Evolutionary conservation across 2,329 filamentous ascomycete species (phyloP).

Genomic region (Lasiodiplodia theobromae): DNA sequence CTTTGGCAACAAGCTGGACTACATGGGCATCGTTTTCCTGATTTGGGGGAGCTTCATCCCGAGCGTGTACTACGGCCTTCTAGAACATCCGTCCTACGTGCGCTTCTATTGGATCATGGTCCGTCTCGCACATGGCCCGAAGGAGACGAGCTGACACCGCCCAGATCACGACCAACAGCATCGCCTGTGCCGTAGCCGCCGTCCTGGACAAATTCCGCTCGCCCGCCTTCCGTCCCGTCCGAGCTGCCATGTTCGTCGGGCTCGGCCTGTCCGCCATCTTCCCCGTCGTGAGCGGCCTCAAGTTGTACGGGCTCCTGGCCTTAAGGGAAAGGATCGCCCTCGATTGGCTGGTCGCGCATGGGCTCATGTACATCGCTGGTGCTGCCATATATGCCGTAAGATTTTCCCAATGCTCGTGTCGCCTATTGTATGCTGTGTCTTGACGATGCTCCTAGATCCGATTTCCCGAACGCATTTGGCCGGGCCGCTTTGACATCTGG

Average conservation of each 20-base stretch:
- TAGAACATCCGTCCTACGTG: slow-evolving; percentile 66
- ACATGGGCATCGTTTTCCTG: slow-evolving; percentile 88
- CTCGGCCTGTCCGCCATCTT: slow-evolving; percentile 85
- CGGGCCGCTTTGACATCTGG: slow-evolving; percentile 86
- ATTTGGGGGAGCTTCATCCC: slow-evolving; percentile 94
- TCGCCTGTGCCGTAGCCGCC: slow-evolving; percentile 78
- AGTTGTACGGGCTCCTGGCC: slow-evolving; percentile 69
- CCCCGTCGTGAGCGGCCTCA: slow-evolving; percentile 79
- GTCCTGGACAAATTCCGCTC: slow-evolving; percentile 85
- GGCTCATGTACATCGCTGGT: slow-evolving; percentile 82
- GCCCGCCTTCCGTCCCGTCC: slow-evolving; percentile 81
- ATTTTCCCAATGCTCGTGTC: slow-evolving; percentile 30
- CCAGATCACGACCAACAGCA: slow-evolving; percentile 78
- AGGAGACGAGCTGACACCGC: background rate
- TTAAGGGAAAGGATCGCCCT: slow-evolving; percentile 80
- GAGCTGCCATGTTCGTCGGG: slow-evolving; percentile 86
- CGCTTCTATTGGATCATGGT: slow-evolving; percentile 78
- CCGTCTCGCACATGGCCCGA: slow-evolving; percentile 38
- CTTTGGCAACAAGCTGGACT: slow-evolving; percentile 93
- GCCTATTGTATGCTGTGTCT: background rate
- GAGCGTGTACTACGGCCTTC: slow-evolving; percentile 69
- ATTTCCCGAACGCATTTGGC: slow-evolving; percentile 80
- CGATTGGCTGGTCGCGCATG: slow-evolving; percentile 80
- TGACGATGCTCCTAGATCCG: slow-evolving; percentile 62
- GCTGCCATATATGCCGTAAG: slow-evolving; percentile 84